Evolutionary conservation across 73 alveolate genomes (phyloP).

Genomic region (Stentor coeruleus): DNA sequence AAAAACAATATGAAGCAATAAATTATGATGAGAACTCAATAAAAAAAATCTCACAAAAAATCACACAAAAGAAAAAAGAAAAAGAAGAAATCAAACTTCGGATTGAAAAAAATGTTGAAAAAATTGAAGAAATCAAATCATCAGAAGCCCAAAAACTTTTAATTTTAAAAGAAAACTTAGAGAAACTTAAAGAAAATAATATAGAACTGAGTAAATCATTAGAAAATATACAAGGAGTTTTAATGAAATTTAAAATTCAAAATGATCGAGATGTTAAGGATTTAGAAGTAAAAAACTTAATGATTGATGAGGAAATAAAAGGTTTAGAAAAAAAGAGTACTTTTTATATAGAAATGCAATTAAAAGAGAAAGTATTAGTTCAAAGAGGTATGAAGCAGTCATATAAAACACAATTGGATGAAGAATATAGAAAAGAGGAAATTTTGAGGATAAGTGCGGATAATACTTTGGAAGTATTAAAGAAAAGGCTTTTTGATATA

Average conservation of each 20-base stretch:
- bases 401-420: neutral
- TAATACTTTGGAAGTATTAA: neutral
- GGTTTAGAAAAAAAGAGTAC: neutral
- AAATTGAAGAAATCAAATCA: neutral
- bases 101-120: neutral
- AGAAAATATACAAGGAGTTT: neutral
- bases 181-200: neutral
- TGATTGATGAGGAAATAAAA: neutral
- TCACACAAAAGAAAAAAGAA: neutral
- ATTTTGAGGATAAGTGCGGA: neutral
- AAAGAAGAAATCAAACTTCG: neutral
- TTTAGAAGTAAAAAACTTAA: too few relatives aligned
- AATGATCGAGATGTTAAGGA: neutral
- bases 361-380: neutral
- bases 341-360: neutral
- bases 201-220: neutral
- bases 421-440: neutral
- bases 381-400: neutral
- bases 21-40: neutral
- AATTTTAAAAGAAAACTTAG: neutral
- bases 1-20: neutral
- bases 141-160: neutral
- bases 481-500: neutral
- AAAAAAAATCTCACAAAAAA: neutral
- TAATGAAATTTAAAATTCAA: too few relatives aligned